Conservation (phyloP, 2,329 filamentous ascomycete species). For the Sarocladiaceae sp. region DNA sequence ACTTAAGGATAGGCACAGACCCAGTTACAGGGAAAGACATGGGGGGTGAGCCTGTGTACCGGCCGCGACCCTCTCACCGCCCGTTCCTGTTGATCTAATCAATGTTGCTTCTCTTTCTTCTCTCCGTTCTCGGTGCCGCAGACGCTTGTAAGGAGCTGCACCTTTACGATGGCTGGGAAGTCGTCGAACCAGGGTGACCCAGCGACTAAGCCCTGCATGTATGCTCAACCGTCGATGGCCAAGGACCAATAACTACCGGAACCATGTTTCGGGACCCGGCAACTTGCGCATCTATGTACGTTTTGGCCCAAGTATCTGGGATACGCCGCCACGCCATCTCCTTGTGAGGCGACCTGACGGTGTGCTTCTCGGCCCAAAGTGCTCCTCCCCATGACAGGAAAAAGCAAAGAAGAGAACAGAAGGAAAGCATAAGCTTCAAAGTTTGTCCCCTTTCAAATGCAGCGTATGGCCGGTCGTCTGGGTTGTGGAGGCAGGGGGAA, state of each 20-base stretch:
- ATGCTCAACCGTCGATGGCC: not conserved
- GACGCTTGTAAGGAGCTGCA: not conserved
- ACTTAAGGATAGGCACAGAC: not conserved
- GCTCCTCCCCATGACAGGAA: not conserved
- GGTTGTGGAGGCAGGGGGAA: not conserved
- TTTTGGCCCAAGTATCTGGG: not conserved
- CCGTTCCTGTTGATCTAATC: not conserved
- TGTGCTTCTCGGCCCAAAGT: not conserved
- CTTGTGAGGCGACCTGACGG: not conserved
- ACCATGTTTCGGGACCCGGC: slow-evolving; percentile 3
- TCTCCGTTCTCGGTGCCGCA: slow-evolving; percentile 1
- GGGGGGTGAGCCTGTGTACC: not conserved
- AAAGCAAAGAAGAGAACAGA: not conserved
- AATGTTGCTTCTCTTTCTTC: not conserved
- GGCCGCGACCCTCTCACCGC: not conserved
- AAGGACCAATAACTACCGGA: not conserved
- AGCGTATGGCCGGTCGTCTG: not conserved
- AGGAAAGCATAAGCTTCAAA: not conserved
- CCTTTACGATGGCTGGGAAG: not conserved
- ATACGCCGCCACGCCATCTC: not conserved
- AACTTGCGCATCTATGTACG: not conserved
- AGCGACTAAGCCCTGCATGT: not conserved
- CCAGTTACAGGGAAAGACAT: not conserved
- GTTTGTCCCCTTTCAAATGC: not conserved
- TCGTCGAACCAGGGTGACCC: not conserved